These are phyloP conservation scores for Allomyces macrogynus DNA, from an alignment of 192 early-diverging fungal genomes.

Conservation along the genomic window DNA sequence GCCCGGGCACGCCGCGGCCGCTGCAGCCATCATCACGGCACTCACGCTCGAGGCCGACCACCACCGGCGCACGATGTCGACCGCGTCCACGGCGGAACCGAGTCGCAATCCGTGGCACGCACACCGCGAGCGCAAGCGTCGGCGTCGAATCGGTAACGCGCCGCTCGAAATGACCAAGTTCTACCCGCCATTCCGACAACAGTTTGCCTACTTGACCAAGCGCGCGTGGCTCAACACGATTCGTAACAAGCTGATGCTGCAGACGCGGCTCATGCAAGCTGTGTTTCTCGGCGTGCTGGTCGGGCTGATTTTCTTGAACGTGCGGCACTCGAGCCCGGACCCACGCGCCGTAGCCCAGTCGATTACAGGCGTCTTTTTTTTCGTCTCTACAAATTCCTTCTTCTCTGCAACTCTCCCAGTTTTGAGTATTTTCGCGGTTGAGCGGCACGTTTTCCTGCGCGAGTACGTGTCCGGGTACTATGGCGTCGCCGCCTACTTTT, in stretches of 20 bases:
- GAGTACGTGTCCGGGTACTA: constrained; percentile 37
- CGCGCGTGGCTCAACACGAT: constrained; percentile 23
- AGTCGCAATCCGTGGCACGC: neutral
- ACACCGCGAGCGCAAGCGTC: constrained; percentile 2
- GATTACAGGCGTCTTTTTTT: constrained; percentile 2
- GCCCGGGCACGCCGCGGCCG: neutral
- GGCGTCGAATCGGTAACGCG: constrained; percentile 12
- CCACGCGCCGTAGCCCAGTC: constrained; percentile 27
- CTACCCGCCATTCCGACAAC: constrained; percentile 5
- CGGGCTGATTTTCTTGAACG: constrained; percentile 28
- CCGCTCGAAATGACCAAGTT: constrained; percentile 6
- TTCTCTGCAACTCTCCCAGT: constrained; percentile 21
- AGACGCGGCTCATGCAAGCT: constrained; percentile 13
- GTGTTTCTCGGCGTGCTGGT: constrained; percentile 25
- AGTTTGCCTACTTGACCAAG: constrained; percentile 23
- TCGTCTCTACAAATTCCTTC: neutral
- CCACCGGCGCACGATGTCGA: neutral
- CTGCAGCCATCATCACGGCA: neutral
- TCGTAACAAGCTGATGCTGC: constrained; percentile 18
- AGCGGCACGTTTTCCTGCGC: constrained; percentile 31
- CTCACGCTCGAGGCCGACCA: neutral
- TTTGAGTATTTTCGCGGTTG: constrained; percentile 23
- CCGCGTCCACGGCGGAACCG: neutral
- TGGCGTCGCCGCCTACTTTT: constrained; percentile 26
- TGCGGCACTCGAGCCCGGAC: constrained; percentile 19